Evolutionary conservation across 331 rosid species (phyloP).

Genomic region (Arachis monticola): DNA sequence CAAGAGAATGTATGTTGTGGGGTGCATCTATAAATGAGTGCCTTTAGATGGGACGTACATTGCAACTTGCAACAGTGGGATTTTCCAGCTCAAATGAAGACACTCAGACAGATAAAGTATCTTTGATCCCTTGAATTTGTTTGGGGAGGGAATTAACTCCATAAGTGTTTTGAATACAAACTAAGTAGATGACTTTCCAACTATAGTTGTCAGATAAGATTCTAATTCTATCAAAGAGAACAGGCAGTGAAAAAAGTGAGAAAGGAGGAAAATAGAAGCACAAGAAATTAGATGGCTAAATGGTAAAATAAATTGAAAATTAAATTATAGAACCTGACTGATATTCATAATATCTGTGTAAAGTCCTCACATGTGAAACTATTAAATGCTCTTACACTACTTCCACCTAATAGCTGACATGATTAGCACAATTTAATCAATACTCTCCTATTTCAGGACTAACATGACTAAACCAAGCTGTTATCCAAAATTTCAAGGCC

Average conservation of each 20-base stretch:
- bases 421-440: neutral
- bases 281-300: neutral
- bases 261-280: neutral
- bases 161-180: conserved; percentile 3
- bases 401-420: neutral
- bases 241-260: neutral
- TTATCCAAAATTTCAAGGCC: neutral
- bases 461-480: neutral
- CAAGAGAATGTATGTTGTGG: neutral
- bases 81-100: neutral
- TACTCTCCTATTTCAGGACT: neutral
- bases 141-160: conserved; percentile 16
- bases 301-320: neutral
- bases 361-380: too few relatives aligned
- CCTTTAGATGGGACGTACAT: neutral
- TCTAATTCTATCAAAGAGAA: neutral
- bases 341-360: too few relatives aligned
- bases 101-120: neutral
- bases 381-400: too few relatives aligned
- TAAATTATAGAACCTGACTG: neutral
- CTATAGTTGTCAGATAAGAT: conserved; percentile 3
- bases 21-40: neutral
- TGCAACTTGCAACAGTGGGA: neutral
- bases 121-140: conserved; percentile 13
- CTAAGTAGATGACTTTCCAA: neutral